phyloP scores from a whole-genome alignment of 176 grass and related monocot genomes.

The Aegilops tauschii region DNA sequence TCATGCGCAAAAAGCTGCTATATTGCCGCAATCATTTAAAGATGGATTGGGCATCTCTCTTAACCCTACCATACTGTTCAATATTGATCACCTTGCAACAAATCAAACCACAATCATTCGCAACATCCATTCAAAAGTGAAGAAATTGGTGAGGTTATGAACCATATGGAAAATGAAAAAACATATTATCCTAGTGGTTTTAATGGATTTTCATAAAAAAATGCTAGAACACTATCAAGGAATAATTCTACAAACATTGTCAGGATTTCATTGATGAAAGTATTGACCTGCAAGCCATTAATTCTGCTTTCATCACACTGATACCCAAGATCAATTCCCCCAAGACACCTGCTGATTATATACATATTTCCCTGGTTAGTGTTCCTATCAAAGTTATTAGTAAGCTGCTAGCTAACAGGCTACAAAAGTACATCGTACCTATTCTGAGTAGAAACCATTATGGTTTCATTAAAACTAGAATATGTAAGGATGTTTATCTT shows the following conservation, averaged over 20 bases:
- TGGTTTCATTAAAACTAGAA: too few species aligned
- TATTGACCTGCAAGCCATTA: neutral
- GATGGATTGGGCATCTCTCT: neutral
- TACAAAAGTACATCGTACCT: too few species aligned
- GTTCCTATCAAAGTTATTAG: too few species aligned
- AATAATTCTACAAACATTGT: neutral
- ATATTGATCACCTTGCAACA: neutral
- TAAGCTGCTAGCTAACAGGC: too few species aligned
- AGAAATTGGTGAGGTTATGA: neutral
- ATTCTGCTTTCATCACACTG: neutral
- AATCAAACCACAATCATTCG: neutral
- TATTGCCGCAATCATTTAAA: neutral
- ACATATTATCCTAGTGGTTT: neutral
- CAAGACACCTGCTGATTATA: too few species aligned
- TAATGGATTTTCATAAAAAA: neutral
- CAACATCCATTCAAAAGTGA: neutral
- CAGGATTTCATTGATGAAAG: rapidly evolving
- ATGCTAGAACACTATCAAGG: neutral
- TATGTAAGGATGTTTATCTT: too few species aligned
- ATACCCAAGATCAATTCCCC: neutral
- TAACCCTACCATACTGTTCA: neutral
- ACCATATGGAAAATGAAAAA: neutral
- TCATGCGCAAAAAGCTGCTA: neutral
- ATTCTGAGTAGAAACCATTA: too few species aligned
- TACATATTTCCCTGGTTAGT: too few species aligned